Evolutionary conservation across 345 rosid genomes (phyloP).

Genomic region (Kandelia obovata): DNA sequence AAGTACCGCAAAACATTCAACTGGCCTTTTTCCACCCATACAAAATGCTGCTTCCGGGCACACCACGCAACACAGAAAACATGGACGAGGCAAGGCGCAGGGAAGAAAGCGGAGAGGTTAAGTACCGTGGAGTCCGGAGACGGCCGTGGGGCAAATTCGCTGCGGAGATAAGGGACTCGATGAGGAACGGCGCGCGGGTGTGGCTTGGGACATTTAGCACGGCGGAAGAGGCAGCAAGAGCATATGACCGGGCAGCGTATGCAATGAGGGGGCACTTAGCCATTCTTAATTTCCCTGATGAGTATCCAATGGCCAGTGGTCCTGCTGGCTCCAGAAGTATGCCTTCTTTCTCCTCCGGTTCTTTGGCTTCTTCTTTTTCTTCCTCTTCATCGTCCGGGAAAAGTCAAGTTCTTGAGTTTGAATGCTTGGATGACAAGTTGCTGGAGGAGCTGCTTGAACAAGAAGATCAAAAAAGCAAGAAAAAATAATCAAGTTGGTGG

Average conservation of each 20-base stretch:
- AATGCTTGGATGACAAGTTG: slow-evolving; percentile 67
- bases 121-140: slow-evolving; percentile 70
- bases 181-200: slow-evolving; percentile 66
- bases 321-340: background rate
- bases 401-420: slow-evolving; percentile 68
- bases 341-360: slow-evolving; percentile 14
- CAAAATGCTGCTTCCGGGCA: slow-evolving; percentile 11
- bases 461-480: slow-evolving; percentile 45
- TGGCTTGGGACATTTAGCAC: slow-evolving; percentile 92
- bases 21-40: slow-evolving; percentile 9
- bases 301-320: slow-evolving; percentile 42
- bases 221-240: slow-evolving; percentile 88
- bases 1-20: slow-evolving; percentile 8
- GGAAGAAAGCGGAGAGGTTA: slow-evolving; percentile 32
- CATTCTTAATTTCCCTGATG: slow-evolving; percentile 68
- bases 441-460: slow-evolving; percentile 75
- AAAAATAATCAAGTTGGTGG: background rate
- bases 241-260: slow-evolving; percentile 79
- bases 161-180: slow-evolving; percentile 83
- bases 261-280: slow-evolving; percentile 83
- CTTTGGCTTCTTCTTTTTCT: slow-evolving; percentile 11
- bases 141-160: slow-evolving; percentile 96
- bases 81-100: slow-evolving; percentile 28
- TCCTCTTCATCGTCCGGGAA: slow-evolving; percentile 36
- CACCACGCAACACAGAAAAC: slow-evolving; percentile 25